These are phyloP conservation scores for Bruguiera parviflora DNA, from an alignment of 345 rosid species.

Conservation along the genomic window DNA sequence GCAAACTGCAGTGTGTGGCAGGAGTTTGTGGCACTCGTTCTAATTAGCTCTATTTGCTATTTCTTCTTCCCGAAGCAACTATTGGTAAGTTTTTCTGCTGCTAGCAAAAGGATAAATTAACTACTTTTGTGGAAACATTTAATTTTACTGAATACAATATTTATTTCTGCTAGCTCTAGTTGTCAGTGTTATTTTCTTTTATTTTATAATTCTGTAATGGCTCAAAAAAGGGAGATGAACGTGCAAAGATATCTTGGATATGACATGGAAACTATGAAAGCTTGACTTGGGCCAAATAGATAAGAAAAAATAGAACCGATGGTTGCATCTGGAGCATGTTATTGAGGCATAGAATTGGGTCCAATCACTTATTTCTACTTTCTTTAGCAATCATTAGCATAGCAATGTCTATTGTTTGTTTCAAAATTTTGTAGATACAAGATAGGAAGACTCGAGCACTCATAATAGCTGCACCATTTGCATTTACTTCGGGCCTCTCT, in stretches of 20 bases:
- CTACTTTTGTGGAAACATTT: background rate
- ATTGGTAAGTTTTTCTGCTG: slow-evolving; percentile 54
- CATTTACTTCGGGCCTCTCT: slow-evolving; percentile 64
- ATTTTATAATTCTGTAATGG: background rate
- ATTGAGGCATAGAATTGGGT: background rate
- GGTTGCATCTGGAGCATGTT: background rate
- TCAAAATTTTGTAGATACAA: slow-evolving; percentile 43
- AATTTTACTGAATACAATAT: background rate
- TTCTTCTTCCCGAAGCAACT: slow-evolving; percentile 96
- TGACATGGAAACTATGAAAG: background rate
- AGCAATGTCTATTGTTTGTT: slow-evolving; percentile 9
- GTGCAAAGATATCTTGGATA: background rate
- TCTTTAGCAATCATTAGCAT: background rate
- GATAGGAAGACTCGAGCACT: slow-evolving; percentile 66
- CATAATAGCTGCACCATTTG: slow-evolving; percentile 75
- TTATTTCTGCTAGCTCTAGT: background rate
- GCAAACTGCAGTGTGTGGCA: slow-evolving; percentile 74
- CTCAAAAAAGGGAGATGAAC: background rate
- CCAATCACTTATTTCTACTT: background rate
- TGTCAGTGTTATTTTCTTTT: no score
- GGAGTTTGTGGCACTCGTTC: slow-evolving; percentile 86
- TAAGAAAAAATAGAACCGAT: background rate
- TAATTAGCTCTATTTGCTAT: slow-evolving; percentile 84
- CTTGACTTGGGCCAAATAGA: background rate
- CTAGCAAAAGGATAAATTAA: background rate